Base-by-base conservation (phyloP, 2,329 filamentous ascomycete genomes). In the Aspergillus phoenicis region DNA sequence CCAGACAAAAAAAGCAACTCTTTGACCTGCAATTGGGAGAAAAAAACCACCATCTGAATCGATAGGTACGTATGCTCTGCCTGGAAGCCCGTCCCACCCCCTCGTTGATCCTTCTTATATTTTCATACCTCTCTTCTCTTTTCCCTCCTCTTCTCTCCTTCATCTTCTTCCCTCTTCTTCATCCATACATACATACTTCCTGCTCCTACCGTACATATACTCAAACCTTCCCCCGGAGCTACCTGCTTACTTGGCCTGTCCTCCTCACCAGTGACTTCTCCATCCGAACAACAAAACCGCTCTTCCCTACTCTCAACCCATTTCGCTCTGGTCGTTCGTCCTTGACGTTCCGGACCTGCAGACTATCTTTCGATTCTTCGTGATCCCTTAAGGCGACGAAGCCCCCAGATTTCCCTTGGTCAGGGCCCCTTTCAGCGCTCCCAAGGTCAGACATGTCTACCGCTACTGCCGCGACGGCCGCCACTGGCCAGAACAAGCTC, bases 341-440 rank as follows among this genome's bases (percentile, higher is more conserved):
- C 59, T 58, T 51, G 57, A 58, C 57, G 51, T 45, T 58, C 52
- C 53, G 28, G 56, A 52, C 30, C 33, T 47, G n/a, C 30, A 17
- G 36, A 48, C 58, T 51, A 41, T 38, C 57, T 52, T 36, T 52
- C 57, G 20, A 13, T 49, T 62, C 58, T 53, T 62, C 53, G 61
- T 64, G 56, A 64, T 66, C 66, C 70, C 72, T 70, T 68, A 75
- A 51, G 76, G 91, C 91, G 86, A 93, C 85, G 91, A 93, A 93
- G 91, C 91, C 88, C 82, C 61, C 88, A 85, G 88, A 82, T 70
- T 82, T 90, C 91, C 93, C 94, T 97, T 96, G 94, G 94, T 98
- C 94, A 95, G 93, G 94, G 91, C 90, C 89, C 86, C 81, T 82
- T 84, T 81, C 81, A 83, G 79, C 75, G 75, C 75, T 77, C 80